Evolutionary conservation across 805 yeast genomes (phyloP), one percentile per base, ranked within the genome.

Genomic region (Cyberlindnera saturnus): DNA sequence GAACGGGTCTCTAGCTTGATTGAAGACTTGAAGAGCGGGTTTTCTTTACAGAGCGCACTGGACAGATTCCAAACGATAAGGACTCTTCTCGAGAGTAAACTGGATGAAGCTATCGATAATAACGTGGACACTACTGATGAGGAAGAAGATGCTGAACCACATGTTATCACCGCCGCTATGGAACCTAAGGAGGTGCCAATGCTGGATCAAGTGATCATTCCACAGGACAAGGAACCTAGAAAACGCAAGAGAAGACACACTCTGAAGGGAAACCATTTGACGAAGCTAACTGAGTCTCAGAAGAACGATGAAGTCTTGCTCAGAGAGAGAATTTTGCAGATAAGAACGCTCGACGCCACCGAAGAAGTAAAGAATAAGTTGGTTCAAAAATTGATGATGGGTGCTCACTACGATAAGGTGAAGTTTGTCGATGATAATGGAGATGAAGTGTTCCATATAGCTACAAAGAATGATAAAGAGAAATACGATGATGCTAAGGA

Each of bases 321-420:
- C 44, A 65, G 85, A 51, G 54, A 56, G 26, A 66, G 75, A 54
- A 79, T 79, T 67, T 69, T 61, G 70, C 75, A 45, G 39, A 59
- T 59, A 28, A 49, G 57, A 39, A 45, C 46, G 18, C 40, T 57
- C 4, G 46, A 50, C 3, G 44, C 49, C 5, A 20, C 45, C n/a
- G 62, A 59, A 17, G 51, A 40, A 10, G 50, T 50, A 5, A 56
- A 57, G 42, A 56, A 50, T 34, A 47, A 54, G 37, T 43, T 82
- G 45, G 77, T 81, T 15, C 85, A 84, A 36, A 69, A 74, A 47
- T 62, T 82, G 41, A 82, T 82, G 88, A 79, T 82, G 75, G 78
- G 82, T 7, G 77, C 84, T 36, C 79, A 77, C 46, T 71, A 75
- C 46, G 76, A 74, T 46, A 76, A 73, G 48, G 57, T 70, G 30